A percentile compares a stretch with the other conserved stretches of the same genome.
Conservation (phyloP, 2,329 filamentous ascomycete species). For the Elsinoe perseae region DNA sequence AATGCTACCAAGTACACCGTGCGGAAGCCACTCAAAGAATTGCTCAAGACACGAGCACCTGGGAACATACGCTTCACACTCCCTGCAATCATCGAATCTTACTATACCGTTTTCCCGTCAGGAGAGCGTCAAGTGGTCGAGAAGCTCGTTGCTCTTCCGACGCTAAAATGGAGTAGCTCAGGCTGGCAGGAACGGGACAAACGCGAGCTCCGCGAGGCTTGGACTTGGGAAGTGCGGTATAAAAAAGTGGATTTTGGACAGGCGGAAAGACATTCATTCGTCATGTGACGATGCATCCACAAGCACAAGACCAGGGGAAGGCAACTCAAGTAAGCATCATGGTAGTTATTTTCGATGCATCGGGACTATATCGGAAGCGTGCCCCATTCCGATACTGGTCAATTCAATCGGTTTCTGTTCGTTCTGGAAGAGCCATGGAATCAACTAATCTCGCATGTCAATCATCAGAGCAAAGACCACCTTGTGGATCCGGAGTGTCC, state of each 20-base stretch:
- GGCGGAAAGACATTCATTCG: background rate
- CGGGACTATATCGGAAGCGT: no score
- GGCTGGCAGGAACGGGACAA: slow-evolving; percentile 10
- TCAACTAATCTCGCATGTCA: slow-evolving; percentile 1
- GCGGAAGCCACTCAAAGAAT: slow-evolving; percentile 18
- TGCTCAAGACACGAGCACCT: slow-evolving; percentile 29
- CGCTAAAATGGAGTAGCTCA: slow-evolving; percentile 23
- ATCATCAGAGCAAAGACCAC: background rate
- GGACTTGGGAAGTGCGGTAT: slow-evolving; percentile 24
- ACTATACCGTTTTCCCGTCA: slow-evolving; percentile 7
- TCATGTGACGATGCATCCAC: slow-evolving; percentile 5
- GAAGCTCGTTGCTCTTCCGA: slow-evolving; percentile 27
- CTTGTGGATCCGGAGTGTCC: background rate
- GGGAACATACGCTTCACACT: slow-evolving; percentile 36
- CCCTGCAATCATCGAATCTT: slow-evolving; percentile 26
- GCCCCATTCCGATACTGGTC: no score
- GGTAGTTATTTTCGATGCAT: no score
- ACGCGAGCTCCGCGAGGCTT: slow-evolving; percentile 5
- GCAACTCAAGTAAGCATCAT: no score
- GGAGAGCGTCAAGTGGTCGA: slow-evolving; percentile 1
- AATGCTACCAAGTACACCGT: background rate
- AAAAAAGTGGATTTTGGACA: slow-evolving; percentile 23
- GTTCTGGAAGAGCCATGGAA: background rate
- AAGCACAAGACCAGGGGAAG: no score
- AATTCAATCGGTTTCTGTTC: no score